Evolutionary conservation across 2,329 filamentous ascomycete species (phyloP).

Genomic region (Thermothelomyces thermophilus): DNA sequence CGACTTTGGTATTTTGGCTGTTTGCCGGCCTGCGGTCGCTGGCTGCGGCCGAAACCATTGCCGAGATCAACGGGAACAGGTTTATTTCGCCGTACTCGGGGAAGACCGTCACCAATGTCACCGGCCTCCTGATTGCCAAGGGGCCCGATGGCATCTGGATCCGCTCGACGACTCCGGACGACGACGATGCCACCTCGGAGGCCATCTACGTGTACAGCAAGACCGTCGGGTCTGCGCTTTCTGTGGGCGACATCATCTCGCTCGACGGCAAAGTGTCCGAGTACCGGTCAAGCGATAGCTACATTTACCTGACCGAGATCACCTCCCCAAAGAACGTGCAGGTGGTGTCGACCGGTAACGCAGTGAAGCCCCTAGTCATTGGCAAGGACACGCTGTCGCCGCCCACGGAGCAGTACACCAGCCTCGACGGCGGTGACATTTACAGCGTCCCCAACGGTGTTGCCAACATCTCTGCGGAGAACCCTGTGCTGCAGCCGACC

Average conservation of each 20-base stretch:
- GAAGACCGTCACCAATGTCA: slow-evolving; percentile 50
- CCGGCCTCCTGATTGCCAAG: slow-evolving; percentile 59
- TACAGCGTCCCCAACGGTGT: slow-evolving; percentile 59
- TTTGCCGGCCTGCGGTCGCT: slow-evolving; percentile 22
- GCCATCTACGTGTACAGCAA: slow-evolving; percentile 59
- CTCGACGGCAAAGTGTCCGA: slow-evolving; percentile 56
- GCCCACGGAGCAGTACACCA: slow-evolving; percentile 54
- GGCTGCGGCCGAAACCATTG: slow-evolving; percentile 41
- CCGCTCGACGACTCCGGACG: slow-evolving; percentile 51
- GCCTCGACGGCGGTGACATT: slow-evolving; percentile 58
- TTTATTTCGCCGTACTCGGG: slow-evolving; percentile 57
- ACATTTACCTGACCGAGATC: slow-evolving; percentile 60
- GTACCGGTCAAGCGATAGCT: slow-evolving; percentile 45
- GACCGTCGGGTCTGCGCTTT: slow-evolving; percentile 43
- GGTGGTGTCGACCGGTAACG: slow-evolving; percentile 47
- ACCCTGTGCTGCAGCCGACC: slow-evolving; percentile 54
- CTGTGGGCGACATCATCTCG: slow-evolving; percentile 56
- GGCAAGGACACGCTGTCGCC: slow-evolving; percentile 51
- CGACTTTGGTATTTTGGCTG: slow-evolving; percentile 13
- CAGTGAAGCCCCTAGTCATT: slow-evolving; percentile 52
- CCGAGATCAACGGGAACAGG: slow-evolving; percentile 58
- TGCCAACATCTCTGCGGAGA: slow-evolving; percentile 49
- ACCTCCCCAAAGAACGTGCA: slow-evolving; percentile 46
- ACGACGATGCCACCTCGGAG: slow-evolving; percentile 53
- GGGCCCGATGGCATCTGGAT: slow-evolving; percentile 57